Conservation (phyloP, 169 alveolate genomes). For the Miamiensis avidus region DNA sequence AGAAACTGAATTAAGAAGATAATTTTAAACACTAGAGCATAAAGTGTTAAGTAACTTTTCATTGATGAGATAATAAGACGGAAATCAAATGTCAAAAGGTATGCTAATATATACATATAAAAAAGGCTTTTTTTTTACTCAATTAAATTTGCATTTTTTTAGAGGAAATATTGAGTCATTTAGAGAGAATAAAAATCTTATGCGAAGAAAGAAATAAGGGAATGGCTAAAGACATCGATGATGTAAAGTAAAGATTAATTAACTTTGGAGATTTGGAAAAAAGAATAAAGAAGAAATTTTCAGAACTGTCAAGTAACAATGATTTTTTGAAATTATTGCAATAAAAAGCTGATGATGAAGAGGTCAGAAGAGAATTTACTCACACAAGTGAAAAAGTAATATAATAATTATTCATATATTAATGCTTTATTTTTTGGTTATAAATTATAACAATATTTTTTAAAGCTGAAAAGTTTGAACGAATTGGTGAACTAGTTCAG, state of each 20-base stretch:
- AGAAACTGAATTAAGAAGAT: slow-evolving; percentile 23
- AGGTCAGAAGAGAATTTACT: slow-evolving; percentile 29
- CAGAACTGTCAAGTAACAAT: slow-evolving; percentile 30
- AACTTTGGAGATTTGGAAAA: slow-evolving; percentile 33
- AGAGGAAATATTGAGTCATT: slow-evolving; percentile 7
- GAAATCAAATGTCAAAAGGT: too few relatives aligned
- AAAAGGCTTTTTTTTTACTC: too few relatives aligned
- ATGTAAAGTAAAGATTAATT: slow-evolving; percentile 23
- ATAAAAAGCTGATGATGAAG: slow-evolving; percentile 36
- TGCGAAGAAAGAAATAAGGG: slow-evolving; percentile 30
- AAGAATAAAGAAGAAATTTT: slow-evolving; percentile 37
- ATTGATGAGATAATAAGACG: slow-evolving; percentile 20
- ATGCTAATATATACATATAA: too few relatives aligned
- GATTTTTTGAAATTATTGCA: slow-evolving; percentile 27
- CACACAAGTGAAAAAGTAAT: slow-evolving; percentile 6
- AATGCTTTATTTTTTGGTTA: too few relatives aligned
- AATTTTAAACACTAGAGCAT: slow-evolving; percentile 21
- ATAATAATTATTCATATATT: too few relatives aligned
- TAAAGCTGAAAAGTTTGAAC: slow-evolving; percentile 8
- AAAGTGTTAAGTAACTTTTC: slow-evolving; percentile 21
- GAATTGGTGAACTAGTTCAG: slow-evolving; percentile 18
- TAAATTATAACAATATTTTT: too few relatives aligned
- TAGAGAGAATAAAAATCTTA: slow-evolving; percentile 12
- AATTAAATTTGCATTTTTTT: slow-evolving; percentile 9
- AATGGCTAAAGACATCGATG: slow-evolving; percentile 21